Conservation (phyloP, 768 basidiomycete genomes). For the Lactifluus echinatus region DNA sequence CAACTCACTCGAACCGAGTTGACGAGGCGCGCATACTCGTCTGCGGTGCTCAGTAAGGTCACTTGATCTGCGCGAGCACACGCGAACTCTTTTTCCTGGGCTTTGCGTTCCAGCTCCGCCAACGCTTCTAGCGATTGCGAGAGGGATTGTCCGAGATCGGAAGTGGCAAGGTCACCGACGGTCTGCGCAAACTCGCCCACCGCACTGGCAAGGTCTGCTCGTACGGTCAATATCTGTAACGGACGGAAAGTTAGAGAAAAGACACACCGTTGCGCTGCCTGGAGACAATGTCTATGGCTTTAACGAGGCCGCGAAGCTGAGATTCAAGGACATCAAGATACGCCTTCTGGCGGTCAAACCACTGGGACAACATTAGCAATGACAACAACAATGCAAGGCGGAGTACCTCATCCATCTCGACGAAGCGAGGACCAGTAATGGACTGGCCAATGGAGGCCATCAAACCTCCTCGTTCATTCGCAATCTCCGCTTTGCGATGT, state of each 20-base stretch:
- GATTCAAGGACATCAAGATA: slow-evolving; percentile 88
- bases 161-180: slow-evolving; percentile 58
- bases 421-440: slow-evolving; percentile 69
- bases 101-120: slow-evolving; percentile 64
- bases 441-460: slow-evolving; percentile 79
- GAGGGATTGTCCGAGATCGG: slow-evolving; percentile 69
- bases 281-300: slow-evolving; percentile 78
- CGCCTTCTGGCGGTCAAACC: slow-evolving; percentile 83
- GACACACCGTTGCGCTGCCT: slow-evolving; percentile 64
- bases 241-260: background rate
- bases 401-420: slow-evolving; percentile 78
- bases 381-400: slow-evolving; percentile 5
- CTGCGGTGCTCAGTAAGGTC: slow-evolving; percentile 75
- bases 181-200: slow-evolving; percentile 77
- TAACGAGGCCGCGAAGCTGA: slow-evolving; percentile 79
- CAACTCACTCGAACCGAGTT: slow-evolving; percentile 70
- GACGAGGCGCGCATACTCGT: slow-evolving; percentile 91
- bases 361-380: slow-evolving; percentile 38
- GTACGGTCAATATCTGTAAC: background rate
- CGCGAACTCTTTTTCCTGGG: slow-evolving; percentile 61
- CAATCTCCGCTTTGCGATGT: slow-evolving; percentile 69
- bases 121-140: slow-evolving; percentile 61
- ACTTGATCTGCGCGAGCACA: slow-evolving; percentile 80
- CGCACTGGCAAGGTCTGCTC: slow-evolving; percentile 54
- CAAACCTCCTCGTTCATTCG: slow-evolving; percentile 72